Conservation (phyloP, 805 yeast species). For the Myxozyma neotropica region DNA sequence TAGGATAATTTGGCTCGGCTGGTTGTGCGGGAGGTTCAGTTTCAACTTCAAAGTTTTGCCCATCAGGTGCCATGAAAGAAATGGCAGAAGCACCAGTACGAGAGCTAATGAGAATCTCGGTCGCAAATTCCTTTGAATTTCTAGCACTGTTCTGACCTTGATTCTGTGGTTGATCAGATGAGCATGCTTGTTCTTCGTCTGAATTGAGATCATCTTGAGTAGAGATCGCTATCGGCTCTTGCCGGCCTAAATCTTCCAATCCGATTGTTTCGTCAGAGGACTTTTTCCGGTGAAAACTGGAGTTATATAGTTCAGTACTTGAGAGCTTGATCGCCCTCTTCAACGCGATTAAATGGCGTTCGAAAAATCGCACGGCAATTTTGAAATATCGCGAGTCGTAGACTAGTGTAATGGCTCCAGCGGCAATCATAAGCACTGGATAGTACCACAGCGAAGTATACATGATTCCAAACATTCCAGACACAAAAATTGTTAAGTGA, state of each 20-base stretch:
- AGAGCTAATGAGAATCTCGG: slow-evolving; percentile 1
- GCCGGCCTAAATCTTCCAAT: background rate
- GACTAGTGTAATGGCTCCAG: slow-evolving; percentile 21
- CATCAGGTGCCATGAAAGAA: background rate
- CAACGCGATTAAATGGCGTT: background rate
- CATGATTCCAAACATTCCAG: slow-evolving; percentile 24
- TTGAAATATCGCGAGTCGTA: slow-evolving; percentile 20
- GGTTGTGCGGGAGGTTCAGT: slow-evolving; percentile 3
- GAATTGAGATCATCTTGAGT: background rate
- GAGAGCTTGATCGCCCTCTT: background rate
- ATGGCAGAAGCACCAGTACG: slow-evolving; percentile 4
- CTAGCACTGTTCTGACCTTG: background rate
- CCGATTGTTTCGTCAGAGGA: background rate
- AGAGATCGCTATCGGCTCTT: background rate
- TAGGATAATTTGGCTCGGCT: slow-evolving; percentile 1
- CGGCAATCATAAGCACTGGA: slow-evolving; percentile 29
- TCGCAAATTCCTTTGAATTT: background rate
- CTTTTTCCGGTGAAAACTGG: background rate
- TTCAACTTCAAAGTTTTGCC: background rate
- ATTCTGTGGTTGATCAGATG: background rate
- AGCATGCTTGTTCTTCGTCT: background rate
- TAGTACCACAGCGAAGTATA: slow-evolving; percentile 30
- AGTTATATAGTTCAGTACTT: background rate
- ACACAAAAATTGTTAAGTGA: slow-evolving; percentile 20
- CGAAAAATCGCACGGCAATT: background rate